These are phyloP conservation scores for Penicillium sp. DNA, from an alignment of 2,329 filamentous ascomycete species.

Conservation along the genomic window DNA sequence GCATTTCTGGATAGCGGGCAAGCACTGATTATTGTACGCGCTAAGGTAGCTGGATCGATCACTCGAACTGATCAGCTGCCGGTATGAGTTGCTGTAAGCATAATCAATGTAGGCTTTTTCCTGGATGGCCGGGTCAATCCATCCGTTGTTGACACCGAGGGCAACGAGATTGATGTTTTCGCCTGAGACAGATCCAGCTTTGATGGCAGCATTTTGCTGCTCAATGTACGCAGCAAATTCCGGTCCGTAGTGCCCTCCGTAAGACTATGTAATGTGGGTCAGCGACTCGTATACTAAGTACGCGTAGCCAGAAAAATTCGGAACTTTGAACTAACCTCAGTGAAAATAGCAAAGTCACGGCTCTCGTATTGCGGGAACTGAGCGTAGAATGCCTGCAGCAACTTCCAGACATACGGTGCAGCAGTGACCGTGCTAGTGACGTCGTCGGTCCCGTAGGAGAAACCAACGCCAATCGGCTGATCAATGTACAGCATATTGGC, in stretches of 20 bases:
- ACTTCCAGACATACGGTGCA: constrained; percentile 49
- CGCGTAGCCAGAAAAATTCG: too few relatives aligned
- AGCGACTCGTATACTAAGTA: too few relatives aligned
- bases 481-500: constrained; percentile 4
- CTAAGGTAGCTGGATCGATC: constrained; percentile 27
- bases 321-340: constrained; percentile 16
- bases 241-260: constrained; percentile 34
- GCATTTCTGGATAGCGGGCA: constrained; percentile 38
- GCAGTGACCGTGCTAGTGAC: constrained; percentile 42
- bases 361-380: constrained; percentile 36
- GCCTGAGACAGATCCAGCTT: constrained; percentile 35
- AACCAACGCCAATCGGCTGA: constrained; percentile 20
- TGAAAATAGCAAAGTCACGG: constrained; percentile 32
- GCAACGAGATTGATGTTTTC: constrained; percentile 48
- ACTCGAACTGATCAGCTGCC: constrained; percentile 34
- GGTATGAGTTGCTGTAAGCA: constrained; percentile 45
- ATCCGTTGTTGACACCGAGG: constrained; percentile 54
- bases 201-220: constrained; percentile 31
- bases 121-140: constrained; percentile 45
- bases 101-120: constrained; percentile 43
- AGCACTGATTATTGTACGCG: constrained; percentile 32
- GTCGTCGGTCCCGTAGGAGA: constrained; percentile 24
- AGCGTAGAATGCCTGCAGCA: constrained; percentile 46
- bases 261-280: constrained; percentile 16
- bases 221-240: constrained; percentile 34